These are phyloP conservation scores for Candida sakaeoensis DNA, from an alignment of 805 yeast species.

Conservation along the genomic window DNA sequence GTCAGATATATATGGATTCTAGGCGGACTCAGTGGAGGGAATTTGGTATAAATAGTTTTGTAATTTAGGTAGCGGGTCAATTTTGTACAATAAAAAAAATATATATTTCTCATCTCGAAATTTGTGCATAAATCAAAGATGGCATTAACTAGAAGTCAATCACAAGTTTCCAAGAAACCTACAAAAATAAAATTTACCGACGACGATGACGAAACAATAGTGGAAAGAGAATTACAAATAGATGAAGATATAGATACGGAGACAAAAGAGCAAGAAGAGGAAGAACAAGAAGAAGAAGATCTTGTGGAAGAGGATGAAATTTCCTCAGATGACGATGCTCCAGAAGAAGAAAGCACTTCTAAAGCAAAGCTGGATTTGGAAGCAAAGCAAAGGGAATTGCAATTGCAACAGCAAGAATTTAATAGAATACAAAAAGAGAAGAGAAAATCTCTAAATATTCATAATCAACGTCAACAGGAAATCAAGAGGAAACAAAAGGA, in stretches of 20 bases:
- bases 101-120: neutral
- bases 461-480: constrained; percentile 34
- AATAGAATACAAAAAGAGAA: constrained; percentile 29
- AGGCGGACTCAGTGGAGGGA: constrained; percentile 27
- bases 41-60: constrained; percentile 33
- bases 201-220: constrained; percentile 18
- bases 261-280: constrained; percentile 12
- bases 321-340: constrained; percentile 33
- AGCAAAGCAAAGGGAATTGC: constrained; percentile 19
- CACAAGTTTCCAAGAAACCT: constrained; percentile 10
- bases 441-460: constrained; percentile 31
- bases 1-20: constrained; percentile 17
- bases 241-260: constrained; percentile 7
- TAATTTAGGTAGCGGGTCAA: constrained; percentile 7
- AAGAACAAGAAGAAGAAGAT: constrained; percentile 8
- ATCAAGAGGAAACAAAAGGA: constrained; percentile 16
- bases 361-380: constrained; percentile 23
- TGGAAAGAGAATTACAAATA: constrained; percentile 11
- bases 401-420: constrained; percentile 19
- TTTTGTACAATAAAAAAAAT: constrained; percentile 7
- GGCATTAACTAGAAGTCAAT: constrained; percentile 29
- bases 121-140: constrained; percentile 11
- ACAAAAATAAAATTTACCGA: constrained; percentile 33
- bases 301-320: constrained; percentile 15
- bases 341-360: constrained; percentile 40